Percentiles rank a stretch among this genome's conserved stretches.
These are phyloP conservation scores for Eucalyptus regnans DNA, from an alignment of 345 rosid genomes.

Conservation along the genomic window DNA sequence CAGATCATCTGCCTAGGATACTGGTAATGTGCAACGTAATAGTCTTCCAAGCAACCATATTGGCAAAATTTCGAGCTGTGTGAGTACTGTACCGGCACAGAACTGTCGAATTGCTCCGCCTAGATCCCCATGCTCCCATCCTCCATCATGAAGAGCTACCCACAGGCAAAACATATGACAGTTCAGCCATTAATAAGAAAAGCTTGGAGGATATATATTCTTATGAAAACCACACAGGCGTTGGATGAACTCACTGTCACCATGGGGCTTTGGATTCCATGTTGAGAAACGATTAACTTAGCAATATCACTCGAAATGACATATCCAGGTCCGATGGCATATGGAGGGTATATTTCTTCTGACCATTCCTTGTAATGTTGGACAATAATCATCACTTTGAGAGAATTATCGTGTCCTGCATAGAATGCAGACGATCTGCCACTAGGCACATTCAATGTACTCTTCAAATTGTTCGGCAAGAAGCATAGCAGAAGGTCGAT, in stretches of 20 bases:
- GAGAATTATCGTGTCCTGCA: neutral
- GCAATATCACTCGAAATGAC: slow-evolving; percentile 73
- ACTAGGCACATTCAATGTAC: neutral
- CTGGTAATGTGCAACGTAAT: slow-evolving; percentile 89
- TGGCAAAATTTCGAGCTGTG: slow-evolving; percentile 96
- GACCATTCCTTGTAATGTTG: slow-evolving; percentile 90
- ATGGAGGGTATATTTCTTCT: slow-evolving; percentile 77
- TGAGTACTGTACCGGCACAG: slow-evolving; percentile 61
- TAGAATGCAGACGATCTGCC: neutral
- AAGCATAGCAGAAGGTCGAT: neutral
- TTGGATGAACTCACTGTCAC: slow-evolving; percentile 30
- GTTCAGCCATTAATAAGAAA: neutral
- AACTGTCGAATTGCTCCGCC: slow-evolving; percentile 74
- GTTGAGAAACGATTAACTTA: slow-evolving; percentile 47
- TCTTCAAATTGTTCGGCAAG: neutral
- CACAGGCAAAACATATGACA: neutral
- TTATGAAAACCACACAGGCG: neutral
- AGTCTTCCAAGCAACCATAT: slow-evolving; percentile 81
- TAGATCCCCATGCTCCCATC: slow-evolving; percentile 99
- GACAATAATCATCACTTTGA: neutral
- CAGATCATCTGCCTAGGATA: slow-evolving; percentile 93
- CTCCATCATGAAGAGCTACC: slow-evolving; percentile 96
- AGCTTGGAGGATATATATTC: neutral
- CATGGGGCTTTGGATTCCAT: slow-evolving; percentile 48
- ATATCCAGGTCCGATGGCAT: slow-evolving; percentile 94